Evolutionary conservation across 2,329 filamentous ascomycete genomes (phyloP).

Genomic region (Beauveria australis): DNA sequence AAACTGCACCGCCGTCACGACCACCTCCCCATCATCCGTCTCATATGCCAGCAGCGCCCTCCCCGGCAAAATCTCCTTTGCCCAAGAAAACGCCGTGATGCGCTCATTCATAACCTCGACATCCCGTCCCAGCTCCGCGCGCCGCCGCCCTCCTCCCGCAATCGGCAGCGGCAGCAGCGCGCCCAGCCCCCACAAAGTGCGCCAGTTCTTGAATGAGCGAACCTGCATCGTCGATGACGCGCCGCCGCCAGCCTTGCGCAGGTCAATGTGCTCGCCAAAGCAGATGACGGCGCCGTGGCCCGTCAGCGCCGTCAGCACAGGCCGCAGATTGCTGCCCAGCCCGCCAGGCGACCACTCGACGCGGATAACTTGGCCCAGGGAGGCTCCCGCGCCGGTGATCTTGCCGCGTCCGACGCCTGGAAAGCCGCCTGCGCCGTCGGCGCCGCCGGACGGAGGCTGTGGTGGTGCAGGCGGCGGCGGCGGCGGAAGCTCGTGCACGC

Average conservation of each 20-base stretch:
- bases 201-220: constrained; percentile 40
- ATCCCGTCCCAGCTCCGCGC: constrained; percentile 18
- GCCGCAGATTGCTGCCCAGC: constrained; percentile 45
- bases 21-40: constrained; percentile 42
- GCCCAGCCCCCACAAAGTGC: constrained; percentile 48
- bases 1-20: constrained; percentile 41
- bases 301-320: constrained; percentile 42
- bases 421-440: background rate
- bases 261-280: constrained; percentile 39
- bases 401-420: background rate
- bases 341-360: constrained; percentile 52
- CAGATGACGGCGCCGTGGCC: constrained; percentile 41
- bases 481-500: background rate
- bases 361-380: constrained; percentile 46
- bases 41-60: constrained; percentile 42
- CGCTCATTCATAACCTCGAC: constrained; percentile 33
- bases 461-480: background rate
- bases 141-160: constrained; percentile 11
- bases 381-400: constrained; percentile 19
- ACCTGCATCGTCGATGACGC: constrained; percentile 23
- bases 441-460: background rate
- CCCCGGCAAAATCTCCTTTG: constrained; percentile 31
- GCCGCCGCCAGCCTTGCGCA: constrained; percentile 14
- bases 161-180: constrained; percentile 41
- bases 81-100: constrained; percentile 47